Percentiles rank a stretch among this genome's conserved stretches.
These are phyloP conservation scores for Polyrhizophydium stewartii DNA, from an alignment of 371 early-diverging fungal genomes.

Conservation along the genomic window DNA sequence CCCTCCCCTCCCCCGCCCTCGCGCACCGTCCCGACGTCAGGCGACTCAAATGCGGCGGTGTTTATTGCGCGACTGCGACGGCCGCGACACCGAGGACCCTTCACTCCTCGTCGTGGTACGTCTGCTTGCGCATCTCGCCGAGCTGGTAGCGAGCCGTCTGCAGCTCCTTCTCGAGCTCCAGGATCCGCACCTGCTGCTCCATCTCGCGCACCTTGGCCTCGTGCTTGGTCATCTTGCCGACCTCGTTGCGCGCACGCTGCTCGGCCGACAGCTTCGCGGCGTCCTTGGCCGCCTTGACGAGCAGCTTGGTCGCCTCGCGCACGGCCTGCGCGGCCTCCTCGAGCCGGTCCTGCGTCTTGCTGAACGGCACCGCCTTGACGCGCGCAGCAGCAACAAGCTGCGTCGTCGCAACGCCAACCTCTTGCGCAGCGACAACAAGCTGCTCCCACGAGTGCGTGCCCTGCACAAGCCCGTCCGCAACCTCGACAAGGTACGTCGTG, in stretches of 20 bases:
- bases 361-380: constrained; percentile 88
- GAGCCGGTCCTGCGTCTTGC: constrained; percentile 84
- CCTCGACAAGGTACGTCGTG: constrained; percentile 87
- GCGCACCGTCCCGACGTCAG: too few relatives aligned
- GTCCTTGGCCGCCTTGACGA: constrained; percentile 90
- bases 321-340: constrained; percentile 92
- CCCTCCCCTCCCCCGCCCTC: too few relatives aligned
- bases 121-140: constrained; percentile 85
- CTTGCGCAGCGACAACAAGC: constrained; percentile 92
- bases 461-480: constrained; percentile 92
- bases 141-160: constrained; percentile 78
- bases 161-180: constrained; percentile 91
- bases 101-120: constrained; percentile 36
- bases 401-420: constrained; percentile 92
- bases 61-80: too few relatives aligned
- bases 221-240: constrained; percentile 73
- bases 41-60: too few relatives aligned
- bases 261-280: constrained; percentile 67
- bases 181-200: constrained; percentile 95
- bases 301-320: constrained; percentile 80
- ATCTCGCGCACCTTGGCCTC: constrained; percentile 95
- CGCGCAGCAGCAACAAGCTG: constrained; percentile 96
- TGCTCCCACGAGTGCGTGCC: constrained; percentile 90
- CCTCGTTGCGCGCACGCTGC: constrained; percentile 58
- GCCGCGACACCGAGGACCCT: neutral